Conservation (phyloP, 2,329 filamentous ascomycete species). For the Ophiocordyceps sinensis region DNA sequence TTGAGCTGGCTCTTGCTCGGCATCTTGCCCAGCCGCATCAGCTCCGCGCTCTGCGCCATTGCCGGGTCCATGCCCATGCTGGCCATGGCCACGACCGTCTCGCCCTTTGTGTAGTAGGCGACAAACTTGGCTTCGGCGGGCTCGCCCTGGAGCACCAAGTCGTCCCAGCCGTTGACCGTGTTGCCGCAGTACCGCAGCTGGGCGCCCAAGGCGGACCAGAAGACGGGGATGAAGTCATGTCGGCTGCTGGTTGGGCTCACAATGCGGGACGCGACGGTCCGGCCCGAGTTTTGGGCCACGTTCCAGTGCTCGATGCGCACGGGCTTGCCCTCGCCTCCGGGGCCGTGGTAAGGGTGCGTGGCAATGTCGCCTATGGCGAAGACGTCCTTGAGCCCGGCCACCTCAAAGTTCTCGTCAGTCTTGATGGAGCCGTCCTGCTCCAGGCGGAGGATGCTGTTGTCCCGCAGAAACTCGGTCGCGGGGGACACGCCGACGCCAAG, state of each 20-base stretch:
- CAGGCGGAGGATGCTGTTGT: slow-evolving; percentile 55
- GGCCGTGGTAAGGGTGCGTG: slow-evolving; percentile 85
- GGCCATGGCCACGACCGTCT: slow-evolving; percentile 78
- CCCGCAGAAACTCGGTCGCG: slow-evolving; percentile 66
- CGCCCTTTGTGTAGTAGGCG: slow-evolving; percentile 77
- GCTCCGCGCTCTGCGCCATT: slow-evolving; percentile 67
- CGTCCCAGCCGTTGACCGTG: slow-evolving; percentile 68
- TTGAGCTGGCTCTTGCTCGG: slow-evolving; percentile 63
- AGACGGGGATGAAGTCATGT: slow-evolving; percentile 76
- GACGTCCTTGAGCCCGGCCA: slow-evolving; percentile 64
- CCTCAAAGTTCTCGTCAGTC: slow-evolving; percentile 66
- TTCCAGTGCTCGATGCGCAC: slow-evolving; percentile 97
- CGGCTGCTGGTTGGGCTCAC: slow-evolving; percentile 43
- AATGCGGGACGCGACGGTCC: slow-evolving; percentile 66
- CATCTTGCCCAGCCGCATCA: slow-evolving; percentile 78
- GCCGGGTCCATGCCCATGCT: slow-evolving; percentile 84
- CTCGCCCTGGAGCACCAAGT: slow-evolving; percentile 65
- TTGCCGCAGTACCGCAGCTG: slow-evolving; percentile 93
- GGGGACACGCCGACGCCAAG: slow-evolving; percentile 82
- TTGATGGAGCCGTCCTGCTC: slow-evolving; percentile 75
- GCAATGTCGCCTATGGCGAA: slow-evolving; percentile 94
- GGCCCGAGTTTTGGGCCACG: slow-evolving; percentile 86
- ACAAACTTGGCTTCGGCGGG: slow-evolving; percentile 68
- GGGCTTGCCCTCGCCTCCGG: slow-evolving; percentile 58
- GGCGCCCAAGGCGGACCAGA: slow-evolving; percentile 86